phyloP scores from a whole-genome alignment of 345 rosid genomes.

The Bruguiera gymnorhiza region DNA sequence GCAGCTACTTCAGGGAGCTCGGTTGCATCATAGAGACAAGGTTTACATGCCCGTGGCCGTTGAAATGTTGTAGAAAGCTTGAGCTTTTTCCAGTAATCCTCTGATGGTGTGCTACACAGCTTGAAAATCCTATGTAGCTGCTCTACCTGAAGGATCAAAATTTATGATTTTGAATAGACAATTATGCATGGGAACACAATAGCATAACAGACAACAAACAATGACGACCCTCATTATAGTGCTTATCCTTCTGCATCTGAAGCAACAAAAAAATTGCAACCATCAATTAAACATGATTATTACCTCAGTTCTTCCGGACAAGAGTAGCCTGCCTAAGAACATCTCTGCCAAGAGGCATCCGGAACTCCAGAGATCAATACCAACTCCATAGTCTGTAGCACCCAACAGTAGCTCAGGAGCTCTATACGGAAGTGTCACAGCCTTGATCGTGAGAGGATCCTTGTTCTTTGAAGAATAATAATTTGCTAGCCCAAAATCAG shows the following conservation, averaged over 20 bases:
- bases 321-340: slow-evolving; percentile 50
- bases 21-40: slow-evolving; percentile 33
- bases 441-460: slow-evolving; percentile 54
- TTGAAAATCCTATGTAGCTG: slow-evolving; percentile 82
- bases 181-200: background rate
- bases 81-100: slow-evolving; percentile 80
- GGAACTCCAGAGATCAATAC: slow-evolving; percentile 69
- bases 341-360: slow-evolving; percentile 71
- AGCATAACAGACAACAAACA: background rate
- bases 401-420: slow-evolving; percentile 65
- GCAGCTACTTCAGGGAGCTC: slow-evolving; percentile 42
- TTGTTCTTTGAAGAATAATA: slow-evolving; percentile 30
- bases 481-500: slow-evolving; percentile 66
- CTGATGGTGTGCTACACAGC: slow-evolving; percentile 83
- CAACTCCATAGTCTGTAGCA: slow-evolving; percentile 50
- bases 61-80: slow-evolving; percentile 57
- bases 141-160: slow-evolving; percentile 54
- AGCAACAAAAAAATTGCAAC: background rate
- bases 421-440: slow-evolving; percentile 65
- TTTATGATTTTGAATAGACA: background rate
- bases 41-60: slow-evolving; percentile 44
- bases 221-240: too few species aligned
- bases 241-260: too few species aligned
- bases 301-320: slow-evolving; percentile 69
- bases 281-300: background rate